phyloP scores from a whole-genome alignment of 2,329 filamentous ascomycete species.

The Fusarium napiforme region DNA sequence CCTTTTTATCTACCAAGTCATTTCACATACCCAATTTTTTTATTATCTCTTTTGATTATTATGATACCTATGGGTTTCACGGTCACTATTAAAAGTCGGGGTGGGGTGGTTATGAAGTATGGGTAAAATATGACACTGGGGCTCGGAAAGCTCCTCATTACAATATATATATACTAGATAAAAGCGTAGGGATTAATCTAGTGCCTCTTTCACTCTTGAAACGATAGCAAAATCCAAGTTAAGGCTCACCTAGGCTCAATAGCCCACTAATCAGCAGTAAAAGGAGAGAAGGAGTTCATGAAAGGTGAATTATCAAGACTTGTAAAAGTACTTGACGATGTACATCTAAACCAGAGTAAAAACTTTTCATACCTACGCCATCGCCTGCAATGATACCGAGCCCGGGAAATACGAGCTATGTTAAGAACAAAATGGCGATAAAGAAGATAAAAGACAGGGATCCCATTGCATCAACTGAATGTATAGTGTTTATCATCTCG shows the following conservation, averaged over 20 bases:
- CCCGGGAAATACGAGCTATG: not conserved
- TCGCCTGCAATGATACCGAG: conserved; percentile 34
- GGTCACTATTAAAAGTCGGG: conserved; percentile 23
- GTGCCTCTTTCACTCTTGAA: conserved; percentile 24
- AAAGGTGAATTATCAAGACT: conserved; percentile 3
- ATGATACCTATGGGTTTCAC: conserved; percentile 45
- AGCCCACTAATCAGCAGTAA: conserved; percentile 1
- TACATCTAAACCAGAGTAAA: conserved; percentile 9
- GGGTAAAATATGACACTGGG: conserved; percentile 29
- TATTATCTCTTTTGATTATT: conserved; percentile 18
- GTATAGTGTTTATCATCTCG: not conserved
- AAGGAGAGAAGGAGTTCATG: not conserved
- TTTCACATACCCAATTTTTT: conserved; percentile 30
- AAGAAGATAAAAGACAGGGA: not conserved
- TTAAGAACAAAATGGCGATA: conserved; percentile 10
- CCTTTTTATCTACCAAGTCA: conserved; percentile 2
- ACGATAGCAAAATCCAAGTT: conserved; percentile 12
- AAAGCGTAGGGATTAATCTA: not conserved
- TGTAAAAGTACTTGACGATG: conserved; percentile 7
- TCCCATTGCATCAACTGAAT: not conserved
- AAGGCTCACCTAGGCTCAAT: not conserved
- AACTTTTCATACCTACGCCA: conserved; percentile 23
- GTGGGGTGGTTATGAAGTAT: conserved; percentile 20
- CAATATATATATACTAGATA: conserved; percentile 28
- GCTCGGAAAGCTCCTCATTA: conserved; percentile 13